A percentile compares a stretch with the other conserved stretches of the same genome.
Evolutionary conservation across 257 asterid species (phyloP).

Genomic region (Nyctanthes arbortristis): DNA sequence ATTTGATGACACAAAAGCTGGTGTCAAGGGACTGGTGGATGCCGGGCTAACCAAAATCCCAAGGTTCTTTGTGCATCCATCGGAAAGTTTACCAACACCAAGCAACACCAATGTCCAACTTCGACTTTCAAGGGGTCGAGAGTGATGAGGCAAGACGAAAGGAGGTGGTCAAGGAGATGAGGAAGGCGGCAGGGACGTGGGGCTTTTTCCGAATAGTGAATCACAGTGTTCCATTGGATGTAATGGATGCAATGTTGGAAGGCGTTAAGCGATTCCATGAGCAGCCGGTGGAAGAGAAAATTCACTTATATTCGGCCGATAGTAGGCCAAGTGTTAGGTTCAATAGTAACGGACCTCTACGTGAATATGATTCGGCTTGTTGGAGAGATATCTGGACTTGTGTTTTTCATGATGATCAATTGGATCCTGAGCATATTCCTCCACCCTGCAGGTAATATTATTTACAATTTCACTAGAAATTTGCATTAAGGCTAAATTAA

Average conservation of each 20-base stretch:
- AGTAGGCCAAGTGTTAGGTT: slow-evolving; percentile 23
- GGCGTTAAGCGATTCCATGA: slow-evolving; percentile 41
- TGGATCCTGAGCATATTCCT: slow-evolving; percentile 28
- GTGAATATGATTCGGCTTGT: slow-evolving; percentile 22
- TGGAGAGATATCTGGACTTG: slow-evolving; percentile 41
- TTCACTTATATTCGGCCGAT: slow-evolving; percentile 24
- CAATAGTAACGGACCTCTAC: slow-evolving; percentile 23
- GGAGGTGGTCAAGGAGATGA: slow-evolving; percentile 30
- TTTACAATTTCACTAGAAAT: no score
- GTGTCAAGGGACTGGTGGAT: slow-evolving; percentile 43
- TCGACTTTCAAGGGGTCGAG: slow-evolving; percentile 27
- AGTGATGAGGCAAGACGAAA: neutral
- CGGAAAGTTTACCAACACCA: neutral
- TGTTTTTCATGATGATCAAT: slow-evolving; percentile 16
- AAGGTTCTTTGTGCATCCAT: slow-evolving; percentile 28
- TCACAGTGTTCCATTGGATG: slow-evolving; percentile 30
- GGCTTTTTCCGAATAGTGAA: slow-evolving; percentile 42
- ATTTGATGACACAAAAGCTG: slow-evolving; percentile 36
- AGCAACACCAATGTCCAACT: neutral
- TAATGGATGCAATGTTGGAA: slow-evolving; percentile 40
- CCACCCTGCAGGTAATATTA: slow-evolving; percentile 24
- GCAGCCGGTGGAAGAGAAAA: slow-evolving; percentile 29
- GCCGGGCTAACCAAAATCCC: slow-evolving; percentile 31
- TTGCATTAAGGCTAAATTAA: neutral
- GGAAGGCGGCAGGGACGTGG: slow-evolving; percentile 31